Percentiles rank a stretch among this genome's conserved stretches.
Evolutionary conservation across 2,329 filamentous ascomycete genomes (phyloP).

Genomic region (Sclerotinia sclerotiorum): DNA sequence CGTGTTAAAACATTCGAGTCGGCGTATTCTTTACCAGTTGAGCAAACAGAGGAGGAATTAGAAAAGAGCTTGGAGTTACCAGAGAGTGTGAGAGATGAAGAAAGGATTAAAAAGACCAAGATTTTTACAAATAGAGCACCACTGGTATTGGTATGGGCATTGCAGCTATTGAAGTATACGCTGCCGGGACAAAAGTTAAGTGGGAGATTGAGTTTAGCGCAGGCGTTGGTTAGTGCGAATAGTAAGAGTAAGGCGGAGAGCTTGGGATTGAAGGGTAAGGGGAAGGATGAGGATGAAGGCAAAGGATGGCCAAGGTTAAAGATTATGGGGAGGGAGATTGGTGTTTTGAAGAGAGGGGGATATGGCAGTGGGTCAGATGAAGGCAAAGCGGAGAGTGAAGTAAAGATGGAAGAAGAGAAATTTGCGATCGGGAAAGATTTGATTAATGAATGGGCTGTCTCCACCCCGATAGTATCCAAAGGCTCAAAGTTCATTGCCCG

Average conservation of each 20-base stretch:
- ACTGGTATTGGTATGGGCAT: slow-evolving; percentile 76
- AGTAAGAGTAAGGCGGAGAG: slow-evolving; percentile 61
- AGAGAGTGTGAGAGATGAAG: slow-evolving; percentile 53
- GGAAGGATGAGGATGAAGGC: slow-evolving; percentile 20
- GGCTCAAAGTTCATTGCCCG: slow-evolving; percentile 59
- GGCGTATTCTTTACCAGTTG: slow-evolving; percentile 35
- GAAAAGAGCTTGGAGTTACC: slow-evolving; percentile 64
- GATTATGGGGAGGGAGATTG: slow-evolving; percentile 71
- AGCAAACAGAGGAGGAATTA: slow-evolving; percentile 52
- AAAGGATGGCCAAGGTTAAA: slow-evolving; percentile 60
- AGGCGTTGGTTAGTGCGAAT: slow-evolving; percentile 81
- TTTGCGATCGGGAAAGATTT: neutral
- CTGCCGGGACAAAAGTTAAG: slow-evolving; percentile 84
- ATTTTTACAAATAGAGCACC: slow-evolving; percentile 79
- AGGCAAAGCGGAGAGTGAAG: slow-evolving; percentile 14
- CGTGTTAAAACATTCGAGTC: slow-evolving; percentile 30
- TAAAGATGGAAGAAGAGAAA: slow-evolving; percentile 8
- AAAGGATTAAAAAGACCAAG: slow-evolving; percentile 55
- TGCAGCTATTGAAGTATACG: slow-evolving; percentile 71
- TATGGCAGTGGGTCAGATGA: slow-evolving; percentile 46
- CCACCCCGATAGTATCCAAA: slow-evolving; percentile 52
- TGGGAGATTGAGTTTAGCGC: slow-evolving; percentile 78
- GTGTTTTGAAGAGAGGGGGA: slow-evolving; percentile 73
- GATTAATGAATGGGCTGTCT: slow-evolving; percentile 49
- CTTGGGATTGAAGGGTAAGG: slow-evolving; percentile 23